A percentile compares a stretch with the other conserved stretches of the same genome.
Evolutionary conservation across 352 stramenopile genomes (phyloP).

Genomic region (Phytophthora vignae): DNA sequence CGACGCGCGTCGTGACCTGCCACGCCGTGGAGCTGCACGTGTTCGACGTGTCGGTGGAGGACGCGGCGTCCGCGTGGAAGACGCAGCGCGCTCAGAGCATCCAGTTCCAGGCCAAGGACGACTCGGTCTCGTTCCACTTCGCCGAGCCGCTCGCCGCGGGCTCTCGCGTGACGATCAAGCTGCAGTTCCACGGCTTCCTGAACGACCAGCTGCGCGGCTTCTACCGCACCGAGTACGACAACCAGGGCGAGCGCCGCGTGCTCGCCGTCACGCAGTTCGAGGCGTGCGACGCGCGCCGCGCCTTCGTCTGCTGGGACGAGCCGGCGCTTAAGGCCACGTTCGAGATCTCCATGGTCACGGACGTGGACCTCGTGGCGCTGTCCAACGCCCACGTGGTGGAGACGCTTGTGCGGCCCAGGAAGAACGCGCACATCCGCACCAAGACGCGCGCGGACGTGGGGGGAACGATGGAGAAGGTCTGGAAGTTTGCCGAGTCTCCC

Average conservation of each 20-base stretch:
- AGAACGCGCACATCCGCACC: conserved; percentile 64
- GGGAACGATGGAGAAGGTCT: conserved; percentile 62
- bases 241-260: conserved; percentile 91
- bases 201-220: conserved; percentile 97
- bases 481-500: conserved; percentile 93
- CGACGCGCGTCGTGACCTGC: conserved; percentile 87
- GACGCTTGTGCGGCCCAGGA: conserved; percentile 65
- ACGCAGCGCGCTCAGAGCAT: conserved; percentile 55
- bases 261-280: conserved; percentile 93
- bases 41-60: conserved; percentile 68
- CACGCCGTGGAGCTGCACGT: conserved; percentile 96
- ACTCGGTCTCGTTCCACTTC: conserved; percentile 72
- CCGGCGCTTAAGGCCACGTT: conserved; percentile 96
- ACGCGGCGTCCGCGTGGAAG: conserved; percentile 34
- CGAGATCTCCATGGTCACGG: conserved; percentile 93
- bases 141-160: conserved; percentile 43
- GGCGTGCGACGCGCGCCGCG: conserved; percentile 89
- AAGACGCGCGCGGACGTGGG: conserved; percentile 48
- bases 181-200: conserved; percentile 76
- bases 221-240: conserved; percentile 95
- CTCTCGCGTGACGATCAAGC: conserved; percentile 44
- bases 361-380: conserved; percentile 91
- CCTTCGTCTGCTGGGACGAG: conserved; percentile 99
- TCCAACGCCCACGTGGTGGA: conserved; percentile 97
- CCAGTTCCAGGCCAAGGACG: conserved; percentile 56